Conservation (phyloP, 768 basidiomycete species). For the Boletus huronensis region DNA sequence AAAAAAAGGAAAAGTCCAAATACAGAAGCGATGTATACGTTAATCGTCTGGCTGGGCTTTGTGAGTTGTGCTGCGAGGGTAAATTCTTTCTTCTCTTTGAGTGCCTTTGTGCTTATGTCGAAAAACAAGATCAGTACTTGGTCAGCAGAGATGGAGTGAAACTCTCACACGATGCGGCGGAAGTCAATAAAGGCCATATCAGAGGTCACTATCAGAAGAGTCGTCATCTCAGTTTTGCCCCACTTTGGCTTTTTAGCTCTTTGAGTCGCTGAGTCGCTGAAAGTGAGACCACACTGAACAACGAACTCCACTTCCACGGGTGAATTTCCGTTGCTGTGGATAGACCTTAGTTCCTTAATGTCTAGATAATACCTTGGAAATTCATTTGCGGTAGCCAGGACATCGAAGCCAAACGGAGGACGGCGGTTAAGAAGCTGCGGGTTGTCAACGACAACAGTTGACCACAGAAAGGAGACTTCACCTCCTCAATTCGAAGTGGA, state of each 20-base stretch:
- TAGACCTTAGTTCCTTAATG: slow-evolving; percentile 46
- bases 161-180: slow-evolving; percentile 65
- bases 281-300: slow-evolving; percentile 53
- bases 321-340: slow-evolving; percentile 40
- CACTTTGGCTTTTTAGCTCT: slow-evolving; percentile 45
- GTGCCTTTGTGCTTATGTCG: slow-evolving; percentile 57
- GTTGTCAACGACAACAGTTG: slow-evolving; percentile 3
- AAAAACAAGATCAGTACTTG: slow-evolving; percentile 1
- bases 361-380: slow-evolving; percentile 62
- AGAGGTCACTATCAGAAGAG: slow-evolving; percentile 71
- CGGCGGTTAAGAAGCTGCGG: slow-evolving; percentile 68
- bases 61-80: slow-evolving; percentile 55
- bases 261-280: slow-evolving; percentile 32
- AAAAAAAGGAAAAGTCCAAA: slow-evolving; percentile 1
- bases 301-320: slow-evolving; percentile 57
- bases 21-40: slow-evolving; percentile 63
- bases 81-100: slow-evolving; percentile 59
- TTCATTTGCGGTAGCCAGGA: slow-evolving; percentile 56
- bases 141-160: neutral
- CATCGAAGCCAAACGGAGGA: slow-evolving; percentile 68
- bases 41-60: slow-evolving; percentile 71
- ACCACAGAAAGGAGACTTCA: slow-evolving; percentile 22
- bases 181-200: slow-evolving; percentile 76
- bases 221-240: slow-evolving; percentile 56
- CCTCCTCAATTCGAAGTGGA: slow-evolving; percentile 62